Evolutionary conservation across 441 rosid species (phyloP).

Genomic region (Populus hybrid): DNA sequence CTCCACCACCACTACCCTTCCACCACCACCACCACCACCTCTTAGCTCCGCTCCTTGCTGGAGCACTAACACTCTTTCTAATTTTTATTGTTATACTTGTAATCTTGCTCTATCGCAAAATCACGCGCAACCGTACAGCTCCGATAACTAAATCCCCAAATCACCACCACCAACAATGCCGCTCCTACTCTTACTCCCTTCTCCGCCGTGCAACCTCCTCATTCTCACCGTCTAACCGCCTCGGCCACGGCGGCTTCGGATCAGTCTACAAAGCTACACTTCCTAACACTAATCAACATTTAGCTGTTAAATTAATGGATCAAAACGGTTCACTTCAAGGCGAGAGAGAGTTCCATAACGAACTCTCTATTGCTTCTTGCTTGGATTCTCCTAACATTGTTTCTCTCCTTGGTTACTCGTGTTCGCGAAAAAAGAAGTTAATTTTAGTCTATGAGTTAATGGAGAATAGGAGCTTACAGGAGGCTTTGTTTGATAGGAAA

Average conservation of each 20-base stretch:
- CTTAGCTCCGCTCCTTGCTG: slow-evolving; percentile 43
- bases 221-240: slow-evolving; percentile 59
- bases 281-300: slow-evolving; percentile 32
- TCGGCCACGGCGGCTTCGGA: slow-evolving; percentile 87
- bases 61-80: slow-evolving; percentile 30
- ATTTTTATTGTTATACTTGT: slow-evolving; percentile 36
- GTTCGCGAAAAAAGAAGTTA: slow-evolving; percentile 41
- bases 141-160: slow-evolving; percentile 45
- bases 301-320: slow-evolving; percentile 77
- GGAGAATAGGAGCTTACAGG: slow-evolving; percentile 81
- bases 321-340: slow-evolving; percentile 54
- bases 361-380: slow-evolving; percentile 58
- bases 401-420: slow-evolving; percentile 69
- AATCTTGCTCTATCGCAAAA: slow-evolving; percentile 55
- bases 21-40: slow-evolving; percentile 17
- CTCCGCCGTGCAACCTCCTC: slow-evolving; percentile 72
- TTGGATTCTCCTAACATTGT: slow-evolving; percentile 59
- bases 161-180: slow-evolving; percentile 34
- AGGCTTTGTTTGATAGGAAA: slow-evolving; percentile 64
- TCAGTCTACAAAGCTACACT: slow-evolving; percentile 68
- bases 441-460: slow-evolving; percentile 73
- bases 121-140: slow-evolving; percentile 58
- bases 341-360: slow-evolving; percentile 84
- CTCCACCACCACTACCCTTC: slow-evolving; percentile 23
- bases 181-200: slow-evolving; percentile 67